Base-by-base conservation (phyloP, 345 rosid species). In the Rhizophora apiculata region DNA sequence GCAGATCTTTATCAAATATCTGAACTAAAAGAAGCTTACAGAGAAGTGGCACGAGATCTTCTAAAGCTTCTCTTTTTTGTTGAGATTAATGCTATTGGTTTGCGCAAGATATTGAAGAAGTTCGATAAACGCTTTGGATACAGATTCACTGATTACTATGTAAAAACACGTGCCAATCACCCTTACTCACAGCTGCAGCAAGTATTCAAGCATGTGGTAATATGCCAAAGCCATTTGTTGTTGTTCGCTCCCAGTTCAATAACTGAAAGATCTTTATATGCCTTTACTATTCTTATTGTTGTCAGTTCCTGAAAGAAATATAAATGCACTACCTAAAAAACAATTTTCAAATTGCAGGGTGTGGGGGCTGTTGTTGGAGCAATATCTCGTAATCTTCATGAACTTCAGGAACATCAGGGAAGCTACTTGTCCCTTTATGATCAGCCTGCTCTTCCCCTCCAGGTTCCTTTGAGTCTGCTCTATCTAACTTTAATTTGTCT, bases 171-270 rank as follows among this genome's bases (percentile, higher is more conserved):
- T 34, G 96, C 98, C 55, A 87, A 92, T 83, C 99, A 96, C 85
- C 99, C 99, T 61, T 96, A 92, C 80, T 92, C 99, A 27, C 96
- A 92, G 85, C 89, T 96, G 80, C 99, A 90, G 72, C 99, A 92
- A 90, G 98, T 96, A 60, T 96, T 89, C 73, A 96, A 90, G 84
- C 99, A 96, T 68, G 98, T 96, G 98, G 99, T 95, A 95, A 82
- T 70, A n/a, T 72, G 19, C 60, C 53, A 29, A 39, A 72, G 60
- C 61, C 43, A 67, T 60, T 26, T 69, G 39, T 67, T 34, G 57
- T 54, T 58, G 74, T 13, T 46, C 52, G 48, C 60, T 70, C 64
- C 70, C 60, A 54, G 51, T 60, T 61, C 51, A 15, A 49, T 55
- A 53, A 31, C 72, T 55, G 52, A 24, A 37, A 31, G 31, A 13